Base-by-base conservation (phyloP, 495 filamentous ascomycete genomes). In the Hypoxylon lienhwacheense region DNA sequence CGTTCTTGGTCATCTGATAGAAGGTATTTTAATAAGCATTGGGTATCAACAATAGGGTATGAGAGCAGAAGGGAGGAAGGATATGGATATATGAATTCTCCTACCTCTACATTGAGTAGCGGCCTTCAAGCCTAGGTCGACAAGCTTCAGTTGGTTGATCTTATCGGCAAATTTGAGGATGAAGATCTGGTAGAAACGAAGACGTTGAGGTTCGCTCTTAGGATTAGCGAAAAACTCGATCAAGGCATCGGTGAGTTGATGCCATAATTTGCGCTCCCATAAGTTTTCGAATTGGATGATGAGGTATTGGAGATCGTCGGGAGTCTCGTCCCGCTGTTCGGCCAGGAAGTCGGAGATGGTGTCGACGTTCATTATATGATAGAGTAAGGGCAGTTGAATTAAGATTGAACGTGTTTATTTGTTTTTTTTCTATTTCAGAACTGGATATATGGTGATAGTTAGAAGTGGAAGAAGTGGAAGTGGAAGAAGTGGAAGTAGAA, bases 191-290 rank as follows among this genome's bases (percentile, higher is more conserved):
- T 91, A 99, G 70, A 97, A 82, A 41, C 84, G 77, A 75, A 97
- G 81, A 63, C 93, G 84, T 71, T 95, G 90, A 32, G 83, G 79
- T 31, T 81, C 86, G 71, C 90, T 97, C 66, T 85, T 84, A 41
- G 84, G 79, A 67, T 85, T 69, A 53, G 86, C 83, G 79, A 97
- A 98, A 77, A 91, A 97, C 49, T 93, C 83, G 54, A 97, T 77
- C 46, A 97, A 78, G 24, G 83, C 72, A 63, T 93, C 87, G 25
- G 93, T 99, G 40, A 99, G 90, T 72, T 99, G 91, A 73, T 99
- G 95, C 93, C 93, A 99, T 74, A 99, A 81, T 75, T 95, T 95
- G 54, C 93, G 87, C 77, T 99, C 93, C 95, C 93, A 97, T 71
- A 81, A 88, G 69, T 96, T 90, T 81, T 99, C 93, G 56, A 97